Conservation (phyloP, 2,329 filamentous ascomycete species). For the Calonectria henricotiae region DNA sequence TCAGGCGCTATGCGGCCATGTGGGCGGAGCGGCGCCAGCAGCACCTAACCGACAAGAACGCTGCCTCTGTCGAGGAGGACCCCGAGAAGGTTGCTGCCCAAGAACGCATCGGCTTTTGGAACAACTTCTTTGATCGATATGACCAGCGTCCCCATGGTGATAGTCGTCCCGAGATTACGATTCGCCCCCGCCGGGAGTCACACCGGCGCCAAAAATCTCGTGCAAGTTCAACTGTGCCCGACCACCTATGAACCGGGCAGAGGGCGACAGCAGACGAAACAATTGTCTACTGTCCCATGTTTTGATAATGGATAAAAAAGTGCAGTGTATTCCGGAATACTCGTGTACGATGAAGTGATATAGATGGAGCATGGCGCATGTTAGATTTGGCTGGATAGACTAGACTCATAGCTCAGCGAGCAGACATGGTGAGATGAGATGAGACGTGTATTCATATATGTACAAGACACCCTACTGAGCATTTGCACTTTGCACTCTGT, state of each 20-base stretch:
- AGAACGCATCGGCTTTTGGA: conserved; percentile 48
- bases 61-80: neutral
- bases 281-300: neutral
- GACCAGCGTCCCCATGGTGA: conserved; percentile 44
- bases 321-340: neutral
- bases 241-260: neutral
- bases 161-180: neutral
- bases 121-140: conserved; percentile 51
- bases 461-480: conserved; percentile 37
- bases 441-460: conserved; percentile 33
- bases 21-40: conserved; percentile 47
- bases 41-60: conserved; percentile 15
- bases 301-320: conserved; percentile 19
- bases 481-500: conserved; percentile 33
- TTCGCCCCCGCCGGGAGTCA: neutral
- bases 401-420: conserved; percentile 8
- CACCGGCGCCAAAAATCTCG: neutral
- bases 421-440: conserved; percentile 16
- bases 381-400: conserved; percentile 14
- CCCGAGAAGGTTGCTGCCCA: conserved; percentile 41
- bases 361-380: conserved; percentile 17
- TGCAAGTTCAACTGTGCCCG: neutral
- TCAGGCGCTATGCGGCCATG: conserved; percentile 42
- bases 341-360: conserved; percentile 16
- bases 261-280: neutral